Base-by-base conservation (phyloP, 139 green algal genomes). In the Trebouxia sp. region DNA sequence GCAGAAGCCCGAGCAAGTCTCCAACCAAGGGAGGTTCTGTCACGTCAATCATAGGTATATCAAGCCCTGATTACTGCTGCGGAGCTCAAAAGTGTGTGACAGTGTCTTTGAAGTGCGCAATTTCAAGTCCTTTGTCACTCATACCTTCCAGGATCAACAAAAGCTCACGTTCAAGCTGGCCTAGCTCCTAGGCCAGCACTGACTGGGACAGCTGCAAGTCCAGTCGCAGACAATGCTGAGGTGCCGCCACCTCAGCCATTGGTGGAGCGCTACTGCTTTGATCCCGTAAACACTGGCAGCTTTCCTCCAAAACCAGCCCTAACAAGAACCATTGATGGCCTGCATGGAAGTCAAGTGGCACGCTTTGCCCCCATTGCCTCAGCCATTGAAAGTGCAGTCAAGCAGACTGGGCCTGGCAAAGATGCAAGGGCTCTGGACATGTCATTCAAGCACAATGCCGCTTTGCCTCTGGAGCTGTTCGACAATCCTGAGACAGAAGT, bases 401-500 rank as follows among this genome's bases (percentile, higher is more conserved):
- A 55, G 22, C 69, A 77, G 39, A 51, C 69, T 58, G 69, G 69
- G 69, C 37, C 69, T 20, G 5, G 11, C 39, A 77, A 41, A 28
- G 62, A 72, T 72, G 62, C 62, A 24, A 72, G 62, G 62, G 69
- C 69, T 9, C 42, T 58, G 24, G 69, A 77, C 28, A 62, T 79
- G 42, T n/a, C 72, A 11, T 37, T 79, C 47, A 66, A 79, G 30
- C 45, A 51, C 43, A 65, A 62, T 28, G 39, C 8, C 37, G 47
- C 43, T 26, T 76, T 93, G 80, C 84, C 89, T 5, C 76, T 94
- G 43, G 89, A 91, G 83, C 86, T 81, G 45, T 93, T 92, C 84
- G 89, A 93, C 82, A 85, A 84, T 53, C 88, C 89, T n/a, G 89
- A 90, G 26, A 87, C 89, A 83, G 87, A 93, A 78, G 67, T 87